A percentile compares a stretch with the other conserved stretches of the same genome.
These are phyloP conservation scores for Aspergillus nidulans DNA, from an alignment of 495 filamentous ascomycete species.

Conservation along the genomic window DNA sequence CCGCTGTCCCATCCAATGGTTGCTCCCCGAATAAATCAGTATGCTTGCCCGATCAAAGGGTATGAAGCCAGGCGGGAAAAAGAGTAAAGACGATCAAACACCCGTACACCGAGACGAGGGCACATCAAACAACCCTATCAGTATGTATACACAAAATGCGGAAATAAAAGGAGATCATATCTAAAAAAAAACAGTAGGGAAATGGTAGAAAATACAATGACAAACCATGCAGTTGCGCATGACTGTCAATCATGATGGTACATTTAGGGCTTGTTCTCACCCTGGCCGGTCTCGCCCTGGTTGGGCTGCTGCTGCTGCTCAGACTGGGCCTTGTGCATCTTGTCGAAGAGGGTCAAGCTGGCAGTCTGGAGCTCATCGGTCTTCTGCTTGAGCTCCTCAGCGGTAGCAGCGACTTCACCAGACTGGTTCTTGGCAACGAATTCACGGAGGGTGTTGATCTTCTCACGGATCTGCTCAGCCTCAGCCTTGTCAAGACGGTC, in stretches of 20 bases:
- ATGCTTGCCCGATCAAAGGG: constrained; percentile 20
- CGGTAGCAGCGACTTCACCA: constrained; percentile 78
- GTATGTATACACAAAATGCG: constrained; percentile 43
- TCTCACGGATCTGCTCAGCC: constrained; percentile 86
- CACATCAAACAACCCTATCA: constrained; percentile 21
- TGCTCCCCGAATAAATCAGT: constrained; percentile 14
- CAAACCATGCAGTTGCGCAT: constrained; percentile 1
- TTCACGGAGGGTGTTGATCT: constrained; percentile 85
- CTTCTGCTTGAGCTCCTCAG: constrained; percentile 94
- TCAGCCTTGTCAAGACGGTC: constrained; percentile 96
- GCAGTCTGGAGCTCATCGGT: constrained; percentile 95
- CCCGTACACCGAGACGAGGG: constrained; percentile 37
- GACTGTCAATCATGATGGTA: constrained; percentile 15
- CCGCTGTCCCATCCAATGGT: constrained; percentile 25
- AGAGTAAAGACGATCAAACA: constrained; percentile 29
- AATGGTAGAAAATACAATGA: constrained; percentile 28
- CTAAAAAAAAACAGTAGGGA: constrained; percentile 18
- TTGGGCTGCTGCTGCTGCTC: constrained; percentile 63
- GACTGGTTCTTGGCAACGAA: constrained; percentile 92
- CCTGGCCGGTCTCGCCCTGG: constrained; percentile 51
- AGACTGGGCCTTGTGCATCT: constrained; percentile 95
- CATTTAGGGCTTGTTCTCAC: constrained; percentile 81
- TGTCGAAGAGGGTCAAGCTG: constrained; percentile 95
- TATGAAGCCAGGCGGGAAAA: constrained; percentile 21
- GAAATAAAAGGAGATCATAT: constrained; percentile 25